Base-by-base conservation (phyloP, 805 yeast species). In the Candida insectorum region DNA sequence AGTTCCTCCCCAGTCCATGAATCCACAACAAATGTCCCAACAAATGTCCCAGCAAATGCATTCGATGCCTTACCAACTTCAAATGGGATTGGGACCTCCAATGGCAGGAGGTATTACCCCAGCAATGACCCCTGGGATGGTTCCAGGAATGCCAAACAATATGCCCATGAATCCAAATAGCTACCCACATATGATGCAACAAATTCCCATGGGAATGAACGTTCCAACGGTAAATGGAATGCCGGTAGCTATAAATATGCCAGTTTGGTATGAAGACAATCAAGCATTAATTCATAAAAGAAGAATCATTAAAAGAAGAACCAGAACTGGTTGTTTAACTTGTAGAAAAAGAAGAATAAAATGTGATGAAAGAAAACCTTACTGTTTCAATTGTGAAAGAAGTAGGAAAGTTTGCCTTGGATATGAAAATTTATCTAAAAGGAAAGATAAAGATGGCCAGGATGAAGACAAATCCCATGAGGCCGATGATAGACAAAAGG, bases 241-340 rank as follows among this genome's bases (percentile, higher is more conserved):
- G 33, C 34, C 34, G 15, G 22, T 36, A 7, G 31, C 15, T n/a
- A 18, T 33, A 7, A 24, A 29, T 10, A 8, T 35, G 15, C 40
- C 44, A 1, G 19, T 39, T 5, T 43, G 41, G 37, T 42, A 33
- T 26, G 47, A 43, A 13, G 47, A 43, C 19, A 43, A 43, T 24
- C 40, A 40, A 24, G 44, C 44, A 4, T 31, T 43, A 16, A 6
- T 43, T 8, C 42, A 43, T 19, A 63, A 62, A 39, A 50, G 72
- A 31, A 53, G 75, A 30, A 65, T 69, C 40, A 67, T 75, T 40
- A 72, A 78, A 47, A 62, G 81, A 28, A 63, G 89, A 32, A 82
- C 88, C 2, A 65, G 84, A 48, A 81, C 88, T 0, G 91, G 91
- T 2, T 82, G 89, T 52, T 56, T 80, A 36, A 82, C 89, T 1